Evolutionary conservation across 805 yeast species (phyloP), one percentile per base, ranked within the genome.

Genomic region (Candida multigemmis): DNA sequence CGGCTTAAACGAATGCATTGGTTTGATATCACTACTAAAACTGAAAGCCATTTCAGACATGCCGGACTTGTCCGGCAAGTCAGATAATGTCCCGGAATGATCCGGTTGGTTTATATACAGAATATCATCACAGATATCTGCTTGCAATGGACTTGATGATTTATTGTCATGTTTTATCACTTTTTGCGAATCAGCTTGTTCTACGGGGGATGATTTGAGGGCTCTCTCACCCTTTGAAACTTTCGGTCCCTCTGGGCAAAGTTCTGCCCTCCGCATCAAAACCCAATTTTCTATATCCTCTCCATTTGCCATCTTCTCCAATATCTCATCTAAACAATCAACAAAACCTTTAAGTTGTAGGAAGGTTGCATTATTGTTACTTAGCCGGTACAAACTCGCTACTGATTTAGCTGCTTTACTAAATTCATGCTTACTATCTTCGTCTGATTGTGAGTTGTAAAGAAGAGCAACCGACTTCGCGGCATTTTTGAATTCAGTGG

Each of bases 401-500:
- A 61, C 65, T 3, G 64, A 53, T 26, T 48, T 52, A 21, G 68
- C 68, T 16, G 68, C 66, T 23, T 43, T 42, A 8, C 65, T 50
- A 41, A 61, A 61, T 24, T 58, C 64, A 5, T 37, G 23, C 33
- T 52, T 51, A 14, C 7, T 7, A 12, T 22, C 16, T 7, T 17
- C 19, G 7, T 17, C 10, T 7, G 19, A 17, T 14, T 25, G 19
- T 6, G 45, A 35, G 36, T 56, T 56, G 35, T 59, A 60, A 9
- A 62, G 41, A n/a, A 55, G 68, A 10, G 86, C 78, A 15, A 78
- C 81, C 5, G 81, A 67, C 30, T 76, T 68, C 15, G 86, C 86
- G 5, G 86, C 86, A 30, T 62, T 64, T 46, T 74, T 77, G 53
- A 78, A 79, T 42, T 77, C 79, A n/a, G 56, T 50, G 0, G 74